These are phyloP conservation scores for Tremella fuciformis DNA, from an alignment of 768 basidiomycete species.

Conservation along the genomic window DNA sequence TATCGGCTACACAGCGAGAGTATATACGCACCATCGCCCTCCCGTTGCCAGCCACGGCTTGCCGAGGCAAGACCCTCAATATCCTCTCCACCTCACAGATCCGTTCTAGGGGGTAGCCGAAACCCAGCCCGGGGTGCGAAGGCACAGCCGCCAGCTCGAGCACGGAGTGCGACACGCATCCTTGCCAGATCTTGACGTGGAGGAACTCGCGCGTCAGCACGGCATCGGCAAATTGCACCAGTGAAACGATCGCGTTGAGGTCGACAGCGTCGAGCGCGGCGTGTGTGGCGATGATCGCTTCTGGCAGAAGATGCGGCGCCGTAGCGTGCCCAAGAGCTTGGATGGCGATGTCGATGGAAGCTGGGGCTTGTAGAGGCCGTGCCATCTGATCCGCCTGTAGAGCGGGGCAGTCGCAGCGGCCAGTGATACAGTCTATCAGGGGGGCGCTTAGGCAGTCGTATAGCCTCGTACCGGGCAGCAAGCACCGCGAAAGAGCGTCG, in stretches of 20 bases:
- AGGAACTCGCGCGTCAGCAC: slow-evolving; percentile 3
- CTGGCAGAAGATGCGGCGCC: too few species aligned
- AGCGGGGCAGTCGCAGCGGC: not conserved
- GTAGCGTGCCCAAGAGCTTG: too few species aligned
- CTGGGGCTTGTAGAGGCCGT: not conserved
- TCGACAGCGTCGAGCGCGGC: not conserved
- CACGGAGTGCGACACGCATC: not conserved
- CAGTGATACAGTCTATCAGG: slow-evolving; percentile 5
- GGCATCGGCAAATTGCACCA: not conserved
- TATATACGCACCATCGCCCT: too few species aligned
- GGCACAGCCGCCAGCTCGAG: not conserved
- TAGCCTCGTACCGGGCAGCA: not conserved
- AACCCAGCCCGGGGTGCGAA: not conserved
- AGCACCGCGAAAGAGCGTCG: not conserved
- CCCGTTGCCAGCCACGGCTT: too few species aligned
- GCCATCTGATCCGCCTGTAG: not conserved
- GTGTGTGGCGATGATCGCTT: not conserved
- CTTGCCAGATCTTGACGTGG: slow-evolving; percentile 8
- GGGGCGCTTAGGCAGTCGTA: not conserved
- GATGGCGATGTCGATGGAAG: too few species aligned
- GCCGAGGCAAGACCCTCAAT: too few species aligned
- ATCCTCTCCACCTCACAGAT: not conserved
- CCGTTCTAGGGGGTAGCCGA: slow-evolving; percentile 7
- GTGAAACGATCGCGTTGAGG: not conserved
- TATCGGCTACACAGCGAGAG: too few species aligned